A percentile compares a stretch with the other conserved stretches of the same genome.
Conservation (phyloP, 305 asterid species). For the Fraxinus dipetala region DNA sequence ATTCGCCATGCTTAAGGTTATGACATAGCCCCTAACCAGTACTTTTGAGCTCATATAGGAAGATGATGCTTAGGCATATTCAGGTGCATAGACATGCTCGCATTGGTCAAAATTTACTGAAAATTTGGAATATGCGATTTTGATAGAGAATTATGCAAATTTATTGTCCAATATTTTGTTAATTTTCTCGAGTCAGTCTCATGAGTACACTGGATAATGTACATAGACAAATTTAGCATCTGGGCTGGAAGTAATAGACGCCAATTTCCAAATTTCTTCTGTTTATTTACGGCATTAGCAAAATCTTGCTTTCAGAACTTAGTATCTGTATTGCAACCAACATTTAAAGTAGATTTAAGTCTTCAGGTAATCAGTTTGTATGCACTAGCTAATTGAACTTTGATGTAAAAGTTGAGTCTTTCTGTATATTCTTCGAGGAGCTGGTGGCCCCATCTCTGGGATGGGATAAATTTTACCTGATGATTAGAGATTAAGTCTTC, state of each 20-base stretch:
- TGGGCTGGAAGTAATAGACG: neutral
- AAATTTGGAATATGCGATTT: neutral
- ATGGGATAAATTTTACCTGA: neutral
- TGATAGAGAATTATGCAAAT: neutral
- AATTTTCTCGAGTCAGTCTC: neutral
- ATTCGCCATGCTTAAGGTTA: neutral
- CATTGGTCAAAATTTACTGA: neutral
- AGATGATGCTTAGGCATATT: neutral
- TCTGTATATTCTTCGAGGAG: neutral
- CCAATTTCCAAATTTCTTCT: neutral
- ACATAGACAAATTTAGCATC: neutral
- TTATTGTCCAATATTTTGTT: neutral
- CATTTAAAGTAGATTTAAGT: neutral
- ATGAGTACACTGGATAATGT: neutral
- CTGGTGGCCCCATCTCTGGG: neutral
- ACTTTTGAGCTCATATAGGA: neutral
- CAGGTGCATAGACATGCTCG: neutral
- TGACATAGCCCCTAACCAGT: neutral
- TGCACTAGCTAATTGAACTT: neutral
- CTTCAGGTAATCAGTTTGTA: neutral
- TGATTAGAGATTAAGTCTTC: neutral
- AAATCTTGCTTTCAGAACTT: neutral
- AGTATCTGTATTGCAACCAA: neutral
- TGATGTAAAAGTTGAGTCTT: neutral
- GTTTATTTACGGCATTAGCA: neutral